Evolutionary conservation across 768 basidiomycete species (phyloP).

Genomic region (Podaxis pistillaris): DNA sequence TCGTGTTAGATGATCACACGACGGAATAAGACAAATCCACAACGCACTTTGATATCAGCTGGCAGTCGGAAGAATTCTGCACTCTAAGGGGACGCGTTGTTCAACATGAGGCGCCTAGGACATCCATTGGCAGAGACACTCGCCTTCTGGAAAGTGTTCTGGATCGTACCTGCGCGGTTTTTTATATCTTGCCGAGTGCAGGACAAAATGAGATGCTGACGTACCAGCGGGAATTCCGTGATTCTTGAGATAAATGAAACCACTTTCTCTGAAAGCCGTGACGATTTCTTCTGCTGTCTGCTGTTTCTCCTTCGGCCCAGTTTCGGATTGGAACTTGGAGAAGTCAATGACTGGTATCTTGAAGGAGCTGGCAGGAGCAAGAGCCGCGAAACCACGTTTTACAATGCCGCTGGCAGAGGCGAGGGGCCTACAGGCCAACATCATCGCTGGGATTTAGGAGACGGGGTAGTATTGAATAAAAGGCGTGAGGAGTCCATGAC

Average conservation of each 20-base stretch:
- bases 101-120: conserved; percentile 4
- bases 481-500: neutral
- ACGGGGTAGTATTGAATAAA: neutral
- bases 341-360: conserved; percentile 81
- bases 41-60: conserved; percentile 52
- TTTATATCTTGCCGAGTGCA: neutral
- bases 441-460: conserved; percentile 11
- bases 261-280: conserved; percentile 74
- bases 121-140: neutral
- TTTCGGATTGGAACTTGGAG: conserved; percentile 52
- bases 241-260: conserved; percentile 75
- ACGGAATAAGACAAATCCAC: neutral
- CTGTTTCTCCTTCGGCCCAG: conserved; percentile 46
- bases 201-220: conserved; percentile 12
- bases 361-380: conserved; percentile 34
- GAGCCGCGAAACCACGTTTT: conserved; percentile 28
- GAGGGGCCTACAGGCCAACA: conserved; percentile 27
- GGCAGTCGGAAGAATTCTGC: conserved; percentile 73
- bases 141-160: conserved; percentile 67
- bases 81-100: conserved; percentile 48
- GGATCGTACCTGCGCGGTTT: conserved; percentile 39
- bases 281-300: conserved; percentile 67
- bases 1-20: neutral
- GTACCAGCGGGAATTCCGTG: conserved; percentile 64
- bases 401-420: conserved; percentile 14